phyloP scores from a whole-genome alignment of 2,329 filamentous ascomycete genomes.

The Penicillium sp. region DNA sequence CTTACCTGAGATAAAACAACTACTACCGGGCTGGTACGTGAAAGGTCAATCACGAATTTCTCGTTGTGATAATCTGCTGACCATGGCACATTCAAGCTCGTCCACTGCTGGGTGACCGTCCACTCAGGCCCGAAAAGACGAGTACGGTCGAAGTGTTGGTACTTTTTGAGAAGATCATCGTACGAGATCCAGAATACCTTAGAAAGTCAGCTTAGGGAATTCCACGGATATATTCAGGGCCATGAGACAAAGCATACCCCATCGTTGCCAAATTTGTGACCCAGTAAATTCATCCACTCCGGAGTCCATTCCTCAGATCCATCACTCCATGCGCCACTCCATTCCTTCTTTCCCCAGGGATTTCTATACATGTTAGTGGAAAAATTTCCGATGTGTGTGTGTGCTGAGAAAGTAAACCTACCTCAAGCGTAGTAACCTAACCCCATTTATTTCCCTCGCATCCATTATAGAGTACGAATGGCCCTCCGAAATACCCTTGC shows the following conservation, averaged over 20 bases:
- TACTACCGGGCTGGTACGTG: constrained; percentile 51
- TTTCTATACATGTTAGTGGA: constrained; percentile 51
- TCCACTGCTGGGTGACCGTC: constrained; percentile 60
- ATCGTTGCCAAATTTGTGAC: constrained; percentile 72
- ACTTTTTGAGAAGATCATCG: constrained; percentile 55
- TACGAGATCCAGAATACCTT: constrained; percentile 59
- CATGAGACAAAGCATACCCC: constrained; percentile 42
- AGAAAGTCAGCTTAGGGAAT: constrained; percentile 9
- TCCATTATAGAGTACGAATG: constrained; percentile 59
- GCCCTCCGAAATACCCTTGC: constrained; percentile 44
- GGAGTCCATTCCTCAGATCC: constrained; percentile 81
- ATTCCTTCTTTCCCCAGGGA: constrained; percentile 77
- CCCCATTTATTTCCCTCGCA: constrained; percentile 57
- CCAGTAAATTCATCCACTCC: constrained; percentile 69
- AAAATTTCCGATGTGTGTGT: not conserved
- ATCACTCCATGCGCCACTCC: constrained; percentile 78
- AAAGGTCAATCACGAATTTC: constrained; percentile 55
- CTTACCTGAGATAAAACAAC: constrained; percentile 54
- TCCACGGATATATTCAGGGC: not conserved
- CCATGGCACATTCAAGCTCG: constrained; percentile 57
- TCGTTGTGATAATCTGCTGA: constrained; percentile 59
- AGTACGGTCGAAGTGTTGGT: constrained; percentile 58
- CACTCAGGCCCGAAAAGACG: constrained; percentile 59
- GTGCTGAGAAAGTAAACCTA: constrained; percentile 23
- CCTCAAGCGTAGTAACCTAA: constrained; percentile 62